These are phyloP conservation scores for Periconia sp. DNA, from an alignment of 2,329 filamentous ascomycete genomes.

Conservation along the genomic window DNA sequence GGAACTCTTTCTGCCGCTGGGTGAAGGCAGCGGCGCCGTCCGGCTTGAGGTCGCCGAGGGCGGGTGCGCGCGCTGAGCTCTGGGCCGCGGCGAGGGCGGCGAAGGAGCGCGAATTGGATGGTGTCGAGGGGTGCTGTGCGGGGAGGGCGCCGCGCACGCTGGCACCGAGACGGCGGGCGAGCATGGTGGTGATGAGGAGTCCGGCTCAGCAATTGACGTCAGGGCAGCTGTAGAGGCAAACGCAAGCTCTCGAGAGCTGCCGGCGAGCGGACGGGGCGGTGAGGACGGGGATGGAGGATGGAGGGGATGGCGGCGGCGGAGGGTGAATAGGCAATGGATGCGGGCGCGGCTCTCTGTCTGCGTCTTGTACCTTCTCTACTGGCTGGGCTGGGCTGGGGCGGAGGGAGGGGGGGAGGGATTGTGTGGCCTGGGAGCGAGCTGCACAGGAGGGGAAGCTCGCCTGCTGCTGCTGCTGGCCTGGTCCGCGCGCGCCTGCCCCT, in stretches of 20 bases:
- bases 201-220: constrained; percentile 6
- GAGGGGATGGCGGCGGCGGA: background rate
- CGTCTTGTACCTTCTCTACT: no score
- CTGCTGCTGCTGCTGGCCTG: no score
- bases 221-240: background rate
- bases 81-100: constrained; percentile 31
- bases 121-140: constrained; percentile 12
- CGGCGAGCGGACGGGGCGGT: background rate
- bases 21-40: constrained; percentile 78
- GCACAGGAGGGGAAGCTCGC: no score
- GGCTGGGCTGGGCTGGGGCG: no score
- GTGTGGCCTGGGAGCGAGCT: background rate
- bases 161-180: constrained; percentile 37
- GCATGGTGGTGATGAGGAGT: constrained; percentile 28
- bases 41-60: constrained; percentile 82
- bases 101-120: constrained; percentile 32
- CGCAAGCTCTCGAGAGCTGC: constrained; percentile 10
- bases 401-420: no score
- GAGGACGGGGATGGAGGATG: background rate
- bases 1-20: constrained; percentile 82
- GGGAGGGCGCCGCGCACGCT: constrained; percentile 31
- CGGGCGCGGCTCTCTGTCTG: background rate
- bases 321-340: background rate
- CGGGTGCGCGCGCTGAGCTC: constrained; percentile 58
- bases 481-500: no score